phyloP scores from a whole-genome alignment of 768 basidiomycete genomes.

The Tylopilus plumbeoviolaceoides region DNA sequence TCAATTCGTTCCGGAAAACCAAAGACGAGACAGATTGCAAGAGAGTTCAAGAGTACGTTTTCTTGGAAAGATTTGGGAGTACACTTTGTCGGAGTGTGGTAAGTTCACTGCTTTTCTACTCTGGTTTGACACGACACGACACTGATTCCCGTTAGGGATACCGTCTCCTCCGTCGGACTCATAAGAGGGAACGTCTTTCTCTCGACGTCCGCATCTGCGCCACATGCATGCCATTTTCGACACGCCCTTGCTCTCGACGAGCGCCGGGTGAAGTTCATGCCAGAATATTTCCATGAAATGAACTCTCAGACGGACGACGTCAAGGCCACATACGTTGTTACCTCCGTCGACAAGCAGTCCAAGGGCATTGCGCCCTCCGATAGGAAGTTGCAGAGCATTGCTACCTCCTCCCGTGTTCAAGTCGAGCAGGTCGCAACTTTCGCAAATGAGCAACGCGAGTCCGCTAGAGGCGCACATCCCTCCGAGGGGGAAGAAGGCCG shows the following conservation, averaged over 20 bases:
- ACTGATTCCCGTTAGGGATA: neutral
- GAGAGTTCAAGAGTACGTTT: too few relatives aligned
- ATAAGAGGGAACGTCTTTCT: neutral
- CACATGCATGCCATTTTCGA: neutral
- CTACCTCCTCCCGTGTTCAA: neutral
- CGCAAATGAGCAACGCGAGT: neutral
- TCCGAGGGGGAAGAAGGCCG: neutral
- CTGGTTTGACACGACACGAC: neutral
- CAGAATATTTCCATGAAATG: conserved; percentile 18
- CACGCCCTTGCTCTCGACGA: neutral
- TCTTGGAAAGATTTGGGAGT: too few relatives aligned
- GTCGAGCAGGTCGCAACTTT: neutral
- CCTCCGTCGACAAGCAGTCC: too few relatives aligned
- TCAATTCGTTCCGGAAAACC: too few relatives aligned
- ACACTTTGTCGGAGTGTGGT: neutral
- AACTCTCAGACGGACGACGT: conserved; percentile 14
- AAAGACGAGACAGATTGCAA: too few relatives aligned
- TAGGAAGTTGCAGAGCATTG: neutral
- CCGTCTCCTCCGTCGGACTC: neutral
- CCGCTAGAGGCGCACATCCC: neutral
- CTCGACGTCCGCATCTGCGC: neutral
- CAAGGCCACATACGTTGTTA: conserved; percentile 10
- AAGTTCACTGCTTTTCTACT: neutral
- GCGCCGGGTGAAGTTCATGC: neutral
- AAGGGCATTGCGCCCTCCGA: too few relatives aligned